Conservation (phyloP, 352 stramenopile genomes). For the Globisporangium alternatum region DNA sequence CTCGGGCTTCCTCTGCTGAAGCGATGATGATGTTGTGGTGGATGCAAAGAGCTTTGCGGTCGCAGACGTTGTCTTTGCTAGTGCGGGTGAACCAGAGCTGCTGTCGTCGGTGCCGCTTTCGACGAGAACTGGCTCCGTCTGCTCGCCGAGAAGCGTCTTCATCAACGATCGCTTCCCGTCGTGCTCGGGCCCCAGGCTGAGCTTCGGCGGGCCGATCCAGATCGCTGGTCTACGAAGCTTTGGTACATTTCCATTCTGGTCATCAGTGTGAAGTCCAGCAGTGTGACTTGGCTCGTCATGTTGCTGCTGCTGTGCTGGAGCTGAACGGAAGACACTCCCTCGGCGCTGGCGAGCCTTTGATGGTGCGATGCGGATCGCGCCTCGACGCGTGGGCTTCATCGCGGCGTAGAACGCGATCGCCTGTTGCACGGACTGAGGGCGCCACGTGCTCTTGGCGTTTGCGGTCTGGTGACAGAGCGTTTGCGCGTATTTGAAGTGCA, state of each 20-base stretch:
- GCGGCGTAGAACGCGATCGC: conserved; percentile 56
- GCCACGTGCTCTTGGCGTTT: conserved; percentile 34
- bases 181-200: not conserved
- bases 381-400: conserved; percentile 27
- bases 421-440: conserved; percentile 37
- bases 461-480: conserved; percentile 47
- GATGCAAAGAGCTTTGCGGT: conserved; percentile 18
- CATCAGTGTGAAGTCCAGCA: not conserved
- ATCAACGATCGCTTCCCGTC: conserved; percentile 6
- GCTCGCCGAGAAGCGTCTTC: conserved; percentile 11
- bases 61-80: not conserved
- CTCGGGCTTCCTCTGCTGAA: not conserved
- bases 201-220: conserved; percentile 14
- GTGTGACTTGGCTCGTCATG: not conserved
- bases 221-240: conserved; percentile 17
- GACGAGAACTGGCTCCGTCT: not conserved
- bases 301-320: not conserved
- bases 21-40: not conserved
- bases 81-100: not conserved
- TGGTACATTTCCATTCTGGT: not conserved
- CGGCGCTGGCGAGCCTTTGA: not conserved
- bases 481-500: conserved; percentile 38
- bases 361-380: conserved; percentile 22
- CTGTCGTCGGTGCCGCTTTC: not conserved
- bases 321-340: not conserved